Evolutionary conservation across 139 green algal genomes (phyloP).

Genomic region (Chlorella sp.): DNA sequence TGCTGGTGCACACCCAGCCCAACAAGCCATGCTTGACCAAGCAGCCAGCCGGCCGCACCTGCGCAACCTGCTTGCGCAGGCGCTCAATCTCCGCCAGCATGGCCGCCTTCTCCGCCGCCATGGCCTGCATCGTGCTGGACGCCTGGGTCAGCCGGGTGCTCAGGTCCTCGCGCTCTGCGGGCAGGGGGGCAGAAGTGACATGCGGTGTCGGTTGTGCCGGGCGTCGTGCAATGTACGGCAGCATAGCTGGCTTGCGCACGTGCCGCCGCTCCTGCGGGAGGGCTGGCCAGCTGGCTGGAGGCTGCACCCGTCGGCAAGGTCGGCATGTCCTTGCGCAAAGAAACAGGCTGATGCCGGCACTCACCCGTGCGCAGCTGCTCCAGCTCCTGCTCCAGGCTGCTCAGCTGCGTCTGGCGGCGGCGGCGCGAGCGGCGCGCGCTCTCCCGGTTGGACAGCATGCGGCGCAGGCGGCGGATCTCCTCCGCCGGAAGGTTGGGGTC

Average conservation of each 20-base stretch:
- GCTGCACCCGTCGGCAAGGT: neutral
- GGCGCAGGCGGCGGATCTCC: slow-evolving; percentile 39
- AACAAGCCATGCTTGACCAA: neutral
- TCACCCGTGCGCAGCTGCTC: slow-evolving; percentile 11
- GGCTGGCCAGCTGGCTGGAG: too few species aligned
- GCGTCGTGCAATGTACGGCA: neutral
- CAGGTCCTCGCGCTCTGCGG: slow-evolving; percentile 11
- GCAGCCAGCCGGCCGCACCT: neutral
- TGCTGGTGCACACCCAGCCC: too few species aligned
- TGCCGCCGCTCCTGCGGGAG: too few species aligned
- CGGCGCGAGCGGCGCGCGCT: slow-evolving; percentile 80
- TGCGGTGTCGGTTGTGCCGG: neutral
- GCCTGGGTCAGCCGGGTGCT: slow-evolving; percentile 6
- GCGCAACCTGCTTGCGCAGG: slow-evolving; percentile 8
- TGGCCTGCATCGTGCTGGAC: neutral
- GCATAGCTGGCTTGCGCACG: too few species aligned
- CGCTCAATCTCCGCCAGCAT: slow-evolving; percentile 12
- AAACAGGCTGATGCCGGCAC: neutral
- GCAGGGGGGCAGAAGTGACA: neutral
- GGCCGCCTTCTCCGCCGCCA: neutral
- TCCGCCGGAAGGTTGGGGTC: slow-evolving; percentile 39
- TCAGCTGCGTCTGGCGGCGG: slow-evolving; percentile 90
- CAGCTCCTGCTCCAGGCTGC: slow-evolving; percentile 75
- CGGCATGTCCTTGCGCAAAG: neutral
- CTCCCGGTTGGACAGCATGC: slow-evolving; percentile 93